These are phyloP conservation scores for Trichoderma hamatum DNA, from an alignment of 2,329 filamentous ascomycete species.

Conservation along the genomic window DNA sequence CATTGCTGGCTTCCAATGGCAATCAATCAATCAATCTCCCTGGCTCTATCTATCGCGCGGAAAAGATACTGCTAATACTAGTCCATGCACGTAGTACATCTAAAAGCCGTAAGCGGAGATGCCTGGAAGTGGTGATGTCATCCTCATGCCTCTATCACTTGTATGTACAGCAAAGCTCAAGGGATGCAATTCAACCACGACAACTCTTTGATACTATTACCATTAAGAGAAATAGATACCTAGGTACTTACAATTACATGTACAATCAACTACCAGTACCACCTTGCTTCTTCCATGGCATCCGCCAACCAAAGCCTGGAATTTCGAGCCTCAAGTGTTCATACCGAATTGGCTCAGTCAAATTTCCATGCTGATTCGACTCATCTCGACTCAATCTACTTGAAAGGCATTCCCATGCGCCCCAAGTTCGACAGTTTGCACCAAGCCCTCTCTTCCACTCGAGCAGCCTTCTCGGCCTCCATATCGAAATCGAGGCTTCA, in stretches of 20 bases:
- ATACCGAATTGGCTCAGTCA: not conserved
- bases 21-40: not conserved
- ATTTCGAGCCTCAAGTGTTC: not conserved
- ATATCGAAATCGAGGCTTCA: not conserved
- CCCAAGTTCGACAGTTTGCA: not conserved
- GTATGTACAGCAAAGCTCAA: not conserved
- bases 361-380: not conserved
- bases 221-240: no score
- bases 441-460: not conserved
- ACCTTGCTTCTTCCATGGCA: not conserved
- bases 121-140: constrained; percentile 4
- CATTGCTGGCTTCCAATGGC: not conserved
- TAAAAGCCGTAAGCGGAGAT: not conserved
- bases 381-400: not conserved
- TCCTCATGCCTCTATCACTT: not conserved
- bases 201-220: not conserved
- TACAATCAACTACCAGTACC: not conserved
- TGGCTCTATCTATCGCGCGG: not conserved
- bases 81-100: not conserved
- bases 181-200: not conserved
- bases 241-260: no score
- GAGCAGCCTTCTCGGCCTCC: not conserved
- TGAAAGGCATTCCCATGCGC: not conserved
- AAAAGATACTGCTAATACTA: not conserved
- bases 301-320: not conserved